phyloP scores from a whole-genome alignment of 192 early-diverging fungal species.

The Backusella morwellensis region DNA sequence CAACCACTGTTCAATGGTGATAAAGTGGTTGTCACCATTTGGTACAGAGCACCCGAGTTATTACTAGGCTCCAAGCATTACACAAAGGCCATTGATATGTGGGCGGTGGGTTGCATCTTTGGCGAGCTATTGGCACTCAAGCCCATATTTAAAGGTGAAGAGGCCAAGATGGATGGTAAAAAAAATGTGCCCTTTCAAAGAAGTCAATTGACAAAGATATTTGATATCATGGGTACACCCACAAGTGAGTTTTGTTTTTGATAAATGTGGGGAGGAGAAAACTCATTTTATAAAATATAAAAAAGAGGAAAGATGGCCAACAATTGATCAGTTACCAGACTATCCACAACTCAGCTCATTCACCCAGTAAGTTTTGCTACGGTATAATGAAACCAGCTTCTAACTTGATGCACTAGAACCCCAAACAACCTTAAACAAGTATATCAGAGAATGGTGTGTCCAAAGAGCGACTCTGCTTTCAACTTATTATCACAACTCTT shows the following conservation, averaged over 20 bases:
- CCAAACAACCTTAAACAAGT: slow-evolving; percentile 44
- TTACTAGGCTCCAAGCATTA: slow-evolving; percentile 87
- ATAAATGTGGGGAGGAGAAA: too few species aligned
- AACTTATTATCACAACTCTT: slow-evolving; percentile 74
- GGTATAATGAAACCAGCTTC: not conserved
- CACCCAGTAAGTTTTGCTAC: slow-evolving; percentile 44
- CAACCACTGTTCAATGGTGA: slow-evolving; percentile 81
- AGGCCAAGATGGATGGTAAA: slow-evolving; percentile 78
- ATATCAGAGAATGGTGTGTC: slow-evolving; percentile 37
- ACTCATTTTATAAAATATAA: not conserved
- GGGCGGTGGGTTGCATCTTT: slow-evolving; percentile 96
- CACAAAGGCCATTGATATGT: slow-evolving; percentile 72
- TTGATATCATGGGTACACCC: slow-evolving; percentile 87
- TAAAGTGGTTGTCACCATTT: slow-evolving; percentile 91
- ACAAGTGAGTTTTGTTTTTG: slow-evolving; percentile 41
- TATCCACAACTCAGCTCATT: slow-evolving; percentile 60
- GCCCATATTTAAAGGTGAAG: slow-evolving; percentile 92
- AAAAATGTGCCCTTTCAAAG: slow-evolving; percentile 83
- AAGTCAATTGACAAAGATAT: slow-evolving; percentile 83
- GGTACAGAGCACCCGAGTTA: slow-evolving; percentile 95
- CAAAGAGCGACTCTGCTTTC: slow-evolving; percentile 46
- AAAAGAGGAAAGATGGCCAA: slow-evolving; percentile 73
- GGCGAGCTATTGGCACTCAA: slow-evolving; percentile 80
- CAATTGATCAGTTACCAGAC: slow-evolving; percentile 70
- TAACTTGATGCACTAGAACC: slow-evolving; percentile 9